These are phyloP conservation scores for Trametes elegans DNA, from an alignment of 768 basidiomycete species.

Conservation along the genomic window DNA sequence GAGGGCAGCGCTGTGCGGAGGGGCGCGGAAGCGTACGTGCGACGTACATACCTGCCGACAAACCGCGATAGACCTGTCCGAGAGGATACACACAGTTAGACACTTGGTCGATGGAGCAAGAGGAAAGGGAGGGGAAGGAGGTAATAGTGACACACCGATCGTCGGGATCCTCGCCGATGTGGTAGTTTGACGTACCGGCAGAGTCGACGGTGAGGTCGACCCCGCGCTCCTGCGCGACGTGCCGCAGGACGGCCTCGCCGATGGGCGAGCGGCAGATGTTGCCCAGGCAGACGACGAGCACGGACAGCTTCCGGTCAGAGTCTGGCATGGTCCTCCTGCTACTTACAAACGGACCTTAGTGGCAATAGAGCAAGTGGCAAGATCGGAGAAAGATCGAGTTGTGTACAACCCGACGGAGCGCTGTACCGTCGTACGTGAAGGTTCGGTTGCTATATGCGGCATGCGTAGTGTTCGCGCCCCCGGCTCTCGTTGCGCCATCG, in stretches of 20 bases:
- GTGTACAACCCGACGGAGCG: no score
- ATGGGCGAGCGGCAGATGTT: conserved; percentile 92
- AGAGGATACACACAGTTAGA: background rate
- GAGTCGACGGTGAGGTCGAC: conserved; percentile 75
- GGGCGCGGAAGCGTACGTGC: no score
- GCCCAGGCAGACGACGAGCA: conserved; percentile 76
- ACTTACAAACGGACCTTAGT: no score
- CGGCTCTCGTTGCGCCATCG: background rate
- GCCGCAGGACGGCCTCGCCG: conserved; percentile 82
- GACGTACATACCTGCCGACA: conserved; percentile 76
- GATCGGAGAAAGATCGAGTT: no score
- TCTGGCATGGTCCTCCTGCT: conserved; percentile 1
- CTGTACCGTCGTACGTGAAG: background rate
- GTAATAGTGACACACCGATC: conserved; percentile 67
- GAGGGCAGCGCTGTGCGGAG: no score
- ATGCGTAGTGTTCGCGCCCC: conserved; percentile 4
- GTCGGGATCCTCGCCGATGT: conserved; percentile 82
- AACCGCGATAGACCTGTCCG: conserved; percentile 59
- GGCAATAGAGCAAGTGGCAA: no score
- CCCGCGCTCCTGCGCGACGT: conserved; percentile 64
- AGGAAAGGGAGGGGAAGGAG: background rate
- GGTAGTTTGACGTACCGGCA: conserved; percentile 83
- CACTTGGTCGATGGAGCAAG: no score
- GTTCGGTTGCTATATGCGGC: background rate
- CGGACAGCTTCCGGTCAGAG: conserved; percentile 41